Evolutionary conservation across 768 basidiomycete species (phyloP), one percentile per base, ranked within the genome.

Genomic region (Pilatotrama ljubarskyi): DNA sequence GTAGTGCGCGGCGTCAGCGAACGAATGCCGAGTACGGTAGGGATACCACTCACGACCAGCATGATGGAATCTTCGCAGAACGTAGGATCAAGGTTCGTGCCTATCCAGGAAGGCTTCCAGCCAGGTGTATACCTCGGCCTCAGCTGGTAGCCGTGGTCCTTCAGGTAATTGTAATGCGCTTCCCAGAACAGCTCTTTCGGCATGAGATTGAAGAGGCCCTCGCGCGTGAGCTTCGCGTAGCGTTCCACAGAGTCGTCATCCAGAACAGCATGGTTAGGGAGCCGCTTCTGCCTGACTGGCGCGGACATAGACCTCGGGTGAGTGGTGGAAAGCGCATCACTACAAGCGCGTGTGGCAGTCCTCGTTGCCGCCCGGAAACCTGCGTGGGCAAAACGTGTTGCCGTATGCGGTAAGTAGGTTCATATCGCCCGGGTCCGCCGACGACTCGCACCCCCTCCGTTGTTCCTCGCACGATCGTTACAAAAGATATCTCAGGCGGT

Each of bases 51-150:
- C 32, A 64, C 63, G 8, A 40, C 13, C 10, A 42, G 25, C 20
- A 40, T 29, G 18, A 64, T 54, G 14, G 63, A 57, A 38, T 64
- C 63, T 37, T 64, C 63, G 44, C 63, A 64, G 22, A 48, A 64
- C 6, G 22, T 9, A 0, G 63, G 63, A 46, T 61, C 32, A 0
- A 29, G 18, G 7, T 55, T 58, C n/a, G 59, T 64, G 2, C 59
- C 59, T 2, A 15, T 20, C 63, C 63, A 64, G 0, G 63, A 64
- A 1, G 59, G 63, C 2, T 46, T 15, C 59, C 63, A 64, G 7
- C 44, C 43, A 3, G 36, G 43, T n/a, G 18, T 18, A 29, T 64
- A 69, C 0, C 68, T 58, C 2, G 64, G 61, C 15, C 69, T 55
- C 1, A 71, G 55, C 18, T 17, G 24, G 38, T 71, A 71, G 0